Conservation (phyloP, 441 rosid genomes). For the Euphorbia corollata region DNA sequence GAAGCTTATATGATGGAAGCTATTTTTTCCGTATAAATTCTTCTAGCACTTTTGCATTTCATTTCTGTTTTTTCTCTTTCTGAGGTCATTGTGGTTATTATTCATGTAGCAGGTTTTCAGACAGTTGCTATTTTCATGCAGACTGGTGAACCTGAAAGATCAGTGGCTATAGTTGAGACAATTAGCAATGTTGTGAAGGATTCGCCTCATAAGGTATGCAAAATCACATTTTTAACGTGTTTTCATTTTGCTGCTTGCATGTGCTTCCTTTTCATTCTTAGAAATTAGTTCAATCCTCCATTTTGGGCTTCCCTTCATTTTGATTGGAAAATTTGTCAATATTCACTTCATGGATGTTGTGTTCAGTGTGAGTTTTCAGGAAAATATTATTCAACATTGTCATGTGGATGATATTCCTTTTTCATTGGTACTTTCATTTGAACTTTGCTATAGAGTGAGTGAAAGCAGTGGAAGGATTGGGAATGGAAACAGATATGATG, state of each 20-base stretch:
- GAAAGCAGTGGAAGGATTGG: background rate
- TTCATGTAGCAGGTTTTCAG: slow-evolving; percentile 96
- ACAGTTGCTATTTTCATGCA: slow-evolving; percentile 99
- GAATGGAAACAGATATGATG: background rate
- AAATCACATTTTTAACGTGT: slow-evolving; percentile 7
- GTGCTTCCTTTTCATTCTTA: slow-evolving; percentile 4
- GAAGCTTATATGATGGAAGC: slow-evolving; percentile 15
- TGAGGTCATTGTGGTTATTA: slow-evolving; percentile 82
- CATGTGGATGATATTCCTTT: background rate
- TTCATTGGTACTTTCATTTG: background rate
- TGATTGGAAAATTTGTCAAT: background rate
- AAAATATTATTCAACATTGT: background rate
- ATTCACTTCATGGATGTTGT: slow-evolving; percentile 1
- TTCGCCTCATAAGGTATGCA: slow-evolving; percentile 66
- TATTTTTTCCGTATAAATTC: slow-evolving; percentile 5
- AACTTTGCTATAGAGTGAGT: background rate
- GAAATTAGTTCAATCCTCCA: slow-evolving; percentile 3
- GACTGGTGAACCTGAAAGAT: slow-evolving; percentile 67
- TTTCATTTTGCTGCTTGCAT: background rate
- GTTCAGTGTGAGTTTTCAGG: background rate
- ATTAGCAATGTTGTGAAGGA: slow-evolving; percentile 48
- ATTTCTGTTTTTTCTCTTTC: slow-evolving; percentile 38
- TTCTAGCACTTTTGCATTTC: slow-evolving; percentile 16
- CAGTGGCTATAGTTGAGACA: slow-evolving; percentile 34
- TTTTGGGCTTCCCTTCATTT: background rate